Evolutionary conservation across 805 yeast genomes (phyloP).

Genomic region (Millerozyma acaciae): DNA sequence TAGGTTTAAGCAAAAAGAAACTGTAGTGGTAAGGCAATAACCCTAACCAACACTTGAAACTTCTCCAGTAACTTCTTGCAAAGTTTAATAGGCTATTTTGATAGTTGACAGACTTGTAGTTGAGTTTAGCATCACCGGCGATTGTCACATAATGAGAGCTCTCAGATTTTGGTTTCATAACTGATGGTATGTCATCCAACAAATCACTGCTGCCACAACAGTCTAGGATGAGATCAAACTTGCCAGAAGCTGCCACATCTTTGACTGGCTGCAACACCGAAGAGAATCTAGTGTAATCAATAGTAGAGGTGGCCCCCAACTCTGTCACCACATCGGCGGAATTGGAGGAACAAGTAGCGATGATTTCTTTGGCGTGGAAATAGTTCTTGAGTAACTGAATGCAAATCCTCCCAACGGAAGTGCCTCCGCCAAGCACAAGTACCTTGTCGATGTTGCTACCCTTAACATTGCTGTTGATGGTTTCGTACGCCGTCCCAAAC

Average conservation of each 20-base stretch:
- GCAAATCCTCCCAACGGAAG: slow-evolving; percentile 59
- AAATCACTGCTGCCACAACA: slow-evolving; percentile 58
- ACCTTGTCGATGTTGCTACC: slow-evolving; percentile 43
- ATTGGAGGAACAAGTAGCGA: slow-evolving; percentile 51
- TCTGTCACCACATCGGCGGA: slow-evolving; percentile 42
- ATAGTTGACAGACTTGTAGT: slow-evolving; percentile 20
- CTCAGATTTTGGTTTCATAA: slow-evolving; percentile 44
- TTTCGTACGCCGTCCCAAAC: slow-evolving; percentile 56
- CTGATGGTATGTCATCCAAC: slow-evolving; percentile 34
- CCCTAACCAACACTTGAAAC: no score
- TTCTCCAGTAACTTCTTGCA: no score
- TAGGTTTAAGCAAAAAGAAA: slow-evolving; percentile 12
- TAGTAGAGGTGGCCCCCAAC: slow-evolving; percentile 55
- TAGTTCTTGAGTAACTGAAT: slow-evolving; percentile 52
- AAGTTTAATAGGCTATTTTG: no score
- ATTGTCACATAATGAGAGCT: slow-evolving; percentile 52
- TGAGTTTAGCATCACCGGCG: slow-evolving; percentile 50
- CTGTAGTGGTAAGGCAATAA: slow-evolving; percentile 26
- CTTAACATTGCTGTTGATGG: slow-evolving; percentile 31
- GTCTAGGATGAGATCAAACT: slow-evolving; percentile 63
- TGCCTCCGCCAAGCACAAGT: slow-evolving; percentile 69
- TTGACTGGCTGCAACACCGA: slow-evolving; percentile 26
- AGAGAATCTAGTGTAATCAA: slow-evolving; percentile 53
- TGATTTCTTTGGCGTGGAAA: slow-evolving; percentile 45
- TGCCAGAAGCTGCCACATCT: slow-evolving; percentile 30